Base-by-base conservation (phyloP, 805 yeast genomes). In the Wickerhamiella musiphila region DNA sequence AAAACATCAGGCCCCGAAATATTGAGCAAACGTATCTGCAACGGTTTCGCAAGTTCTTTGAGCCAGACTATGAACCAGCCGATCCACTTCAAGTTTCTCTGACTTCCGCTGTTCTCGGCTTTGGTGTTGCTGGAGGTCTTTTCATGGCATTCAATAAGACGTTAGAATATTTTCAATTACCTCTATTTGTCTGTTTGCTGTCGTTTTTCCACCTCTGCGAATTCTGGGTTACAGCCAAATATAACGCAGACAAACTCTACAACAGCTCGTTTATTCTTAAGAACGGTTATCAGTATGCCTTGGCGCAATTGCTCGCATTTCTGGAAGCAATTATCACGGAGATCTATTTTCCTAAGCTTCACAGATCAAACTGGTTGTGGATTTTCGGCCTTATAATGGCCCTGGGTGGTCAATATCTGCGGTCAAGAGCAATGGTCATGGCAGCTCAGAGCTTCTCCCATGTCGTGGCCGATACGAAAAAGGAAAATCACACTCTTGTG, bases 401-500 rank as follows among this genome's bases (percentile, higher is more conserved):
- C 0, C 16, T 69, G 0, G 23, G 52, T 1, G 94, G 95, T 1
- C 98, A 90, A 47, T 13, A 45, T 1, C 46, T 70, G 4, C 63
- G 98, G 33, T 65, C 86, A 1, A 32, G 61, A 22, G 86, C 95
- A 1, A 90, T 90, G 98, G 63, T 67, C 37, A 76, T 84, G 0
- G 94, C 95, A 0, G 79, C 83, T 2, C 65, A 66, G 32, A 79
- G 92, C 3, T 90, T 90, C 56, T 76, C 81, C 32, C 99, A 90
- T 53, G 54, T 72, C 26, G 68, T 90, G 2, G 81, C 73, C 29
- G 51, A 65, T 3, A 49, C 55, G 12, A 71, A 65, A 32, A 51
- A 58, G 20, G 43, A 53, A 1, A 65, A 65, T 33, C 98, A 90
- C 50, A 54, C 42, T 7, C 59, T 90, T 26, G 74, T 90, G 9